Conservation (phyloP, 805 yeast genomes). For the Candida yuanshanica region DNA sequence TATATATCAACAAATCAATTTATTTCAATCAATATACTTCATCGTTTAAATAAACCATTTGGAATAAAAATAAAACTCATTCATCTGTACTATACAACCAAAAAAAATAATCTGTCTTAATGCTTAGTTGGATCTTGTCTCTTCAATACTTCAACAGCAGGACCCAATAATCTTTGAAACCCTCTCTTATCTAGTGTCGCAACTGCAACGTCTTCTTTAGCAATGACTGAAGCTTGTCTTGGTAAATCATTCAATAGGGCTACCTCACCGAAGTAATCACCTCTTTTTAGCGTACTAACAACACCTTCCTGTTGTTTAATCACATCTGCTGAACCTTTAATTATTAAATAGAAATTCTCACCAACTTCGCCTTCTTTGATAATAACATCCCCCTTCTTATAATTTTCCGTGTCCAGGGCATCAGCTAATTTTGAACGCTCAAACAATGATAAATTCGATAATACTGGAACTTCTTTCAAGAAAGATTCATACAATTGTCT, state of each 20-base stretch:
- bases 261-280: constrained; percentile 95
- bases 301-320: constrained; percentile 53
- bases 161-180: constrained; percentile 90
- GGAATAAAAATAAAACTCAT: neutral
- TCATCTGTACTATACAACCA: neutral
- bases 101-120: constrained; percentile 2
- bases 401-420: constrained; percentile 77
- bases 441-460: constrained; percentile 64
- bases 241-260: constrained; percentile 90
- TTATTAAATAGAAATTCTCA: constrained; percentile 67
- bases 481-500: constrained; percentile 88
- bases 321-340: constrained; percentile 80
- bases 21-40: neutral
- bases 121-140: constrained; percentile 72
- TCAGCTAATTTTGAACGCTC: constrained; percentile 92
- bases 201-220: constrained; percentile 68
- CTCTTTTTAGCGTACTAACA: constrained; percentile 57
- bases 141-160: constrained; percentile 84
- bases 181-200: constrained; percentile 93
- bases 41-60: neutral
- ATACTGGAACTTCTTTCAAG: constrained; percentile 78
- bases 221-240: constrained; percentile 88
- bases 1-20: neutral
- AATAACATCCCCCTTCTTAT: constrained; percentile 64
- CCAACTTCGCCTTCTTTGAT: constrained; percentile 85